A percentile compares a stretch with the other conserved stretches of the same genome.
Evolutionary conservation across 192 early-diverging fungal genomes (phyloP).

Genomic region (Coemansia sp.): DNA sequence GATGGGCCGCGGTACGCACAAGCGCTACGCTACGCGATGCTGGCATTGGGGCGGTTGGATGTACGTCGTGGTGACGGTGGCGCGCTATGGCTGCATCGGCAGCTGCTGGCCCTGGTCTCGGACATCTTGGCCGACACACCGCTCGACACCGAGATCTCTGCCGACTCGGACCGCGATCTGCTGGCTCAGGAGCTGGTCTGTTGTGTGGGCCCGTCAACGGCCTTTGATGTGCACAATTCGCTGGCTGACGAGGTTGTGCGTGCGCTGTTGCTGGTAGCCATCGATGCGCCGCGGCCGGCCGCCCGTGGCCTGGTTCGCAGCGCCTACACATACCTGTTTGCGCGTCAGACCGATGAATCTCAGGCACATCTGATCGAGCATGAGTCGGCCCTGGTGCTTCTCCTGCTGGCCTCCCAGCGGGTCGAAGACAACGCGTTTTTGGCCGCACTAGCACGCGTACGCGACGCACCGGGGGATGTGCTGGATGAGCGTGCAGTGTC

Average conservation of each 20-base stretch:
- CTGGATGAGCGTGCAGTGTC: constrained; percentile 9
- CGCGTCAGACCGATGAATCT: constrained; percentile 12
- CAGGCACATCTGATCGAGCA: constrained; percentile 28
- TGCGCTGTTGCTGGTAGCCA: constrained; percentile 18
- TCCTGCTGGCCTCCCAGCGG: constrained; percentile 25
- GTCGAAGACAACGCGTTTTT: constrained; percentile 16
- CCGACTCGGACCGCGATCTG: too few species aligned
- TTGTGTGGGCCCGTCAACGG: constrained; percentile 20
- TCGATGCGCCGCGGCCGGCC: constrained; percentile 15
- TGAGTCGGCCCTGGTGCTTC: constrained; percentile 23
- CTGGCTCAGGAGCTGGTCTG: constrained; percentile 21
- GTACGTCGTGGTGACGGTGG: constrained; percentile 15
- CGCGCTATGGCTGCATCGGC: constrained; percentile 19
- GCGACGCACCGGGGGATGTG: constrained; percentile 14
- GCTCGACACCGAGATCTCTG: too few species aligned
- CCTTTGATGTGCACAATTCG: constrained; percentile 30
- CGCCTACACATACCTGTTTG: constrained; percentile 45
- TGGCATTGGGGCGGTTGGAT: constrained; percentile 33
- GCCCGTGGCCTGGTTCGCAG: constrained; percentile 31
- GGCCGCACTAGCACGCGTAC: constrained; percentile 12
- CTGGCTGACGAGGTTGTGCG: constrained; percentile 23
- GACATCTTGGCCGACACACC: too few species aligned
- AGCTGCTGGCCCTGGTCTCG: constrained; percentile 23
- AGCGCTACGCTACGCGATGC: constrained; percentile 23
- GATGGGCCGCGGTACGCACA: constrained; percentile 20